A percentile compares a stretch with the other conserved stretches of the same genome.
Evolutionary conservation across 2,329 filamentous ascomycete genomes (phyloP).

Genomic region (Claviceps cyperi): DNA sequence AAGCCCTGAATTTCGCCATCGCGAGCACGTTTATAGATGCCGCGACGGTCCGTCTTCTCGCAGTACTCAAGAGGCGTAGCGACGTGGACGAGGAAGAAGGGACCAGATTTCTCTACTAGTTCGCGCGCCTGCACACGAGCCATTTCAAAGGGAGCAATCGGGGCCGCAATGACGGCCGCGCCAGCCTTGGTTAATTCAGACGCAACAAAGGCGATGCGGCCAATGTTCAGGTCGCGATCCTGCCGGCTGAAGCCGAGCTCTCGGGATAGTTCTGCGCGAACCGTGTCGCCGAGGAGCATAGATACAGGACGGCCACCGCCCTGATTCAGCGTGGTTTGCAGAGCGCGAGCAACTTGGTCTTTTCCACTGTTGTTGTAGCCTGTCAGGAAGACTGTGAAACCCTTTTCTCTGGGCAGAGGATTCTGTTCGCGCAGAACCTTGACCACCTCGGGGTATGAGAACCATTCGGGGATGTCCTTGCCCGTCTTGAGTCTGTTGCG

Average conservation of each 20-base stretch:
- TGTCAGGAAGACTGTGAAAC: conserved; percentile 96
- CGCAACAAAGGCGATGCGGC: conserved; percentile 90
- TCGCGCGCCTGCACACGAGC: conserved; percentile 67
- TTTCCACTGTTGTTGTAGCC: conserved; percentile 96
- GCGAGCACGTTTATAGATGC: conserved; percentile 74
- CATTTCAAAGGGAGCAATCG: conserved; percentile 83
- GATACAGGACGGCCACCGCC: conserved; percentile 91
- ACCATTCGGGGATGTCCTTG: conserved; percentile 95
- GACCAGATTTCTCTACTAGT: conserved; percentile 73
- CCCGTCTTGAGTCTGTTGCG: conserved; percentile 81
- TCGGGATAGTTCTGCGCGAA: conserved; percentile 80
- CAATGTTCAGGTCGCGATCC: conserved; percentile 90
- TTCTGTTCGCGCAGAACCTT: conserved; percentile 92
- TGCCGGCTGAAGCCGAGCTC: conserved; percentile 91
- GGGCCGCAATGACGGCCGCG: conserved; percentile 87
- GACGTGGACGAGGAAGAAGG: conserved; percentile 92
- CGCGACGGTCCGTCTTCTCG: conserved; percentile 89
- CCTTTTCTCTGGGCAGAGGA: conserved; percentile 78
- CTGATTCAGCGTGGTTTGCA: conserved; percentile 96
- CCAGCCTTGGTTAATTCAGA: conserved; percentile 87
- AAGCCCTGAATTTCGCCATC: conserved; percentile 92
- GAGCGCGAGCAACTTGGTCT: conserved; percentile 85
- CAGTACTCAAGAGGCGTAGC: conserved; percentile 82
- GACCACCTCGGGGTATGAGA: conserved; percentile 98
- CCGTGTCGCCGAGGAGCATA: conserved; percentile 87